A percentile compares a stretch with the other conserved stretches of the same genome.
Evolutionary conservation across 768 basidiomycete species (phyloP).

Genomic region (Polyporus arcularius): DNA sequence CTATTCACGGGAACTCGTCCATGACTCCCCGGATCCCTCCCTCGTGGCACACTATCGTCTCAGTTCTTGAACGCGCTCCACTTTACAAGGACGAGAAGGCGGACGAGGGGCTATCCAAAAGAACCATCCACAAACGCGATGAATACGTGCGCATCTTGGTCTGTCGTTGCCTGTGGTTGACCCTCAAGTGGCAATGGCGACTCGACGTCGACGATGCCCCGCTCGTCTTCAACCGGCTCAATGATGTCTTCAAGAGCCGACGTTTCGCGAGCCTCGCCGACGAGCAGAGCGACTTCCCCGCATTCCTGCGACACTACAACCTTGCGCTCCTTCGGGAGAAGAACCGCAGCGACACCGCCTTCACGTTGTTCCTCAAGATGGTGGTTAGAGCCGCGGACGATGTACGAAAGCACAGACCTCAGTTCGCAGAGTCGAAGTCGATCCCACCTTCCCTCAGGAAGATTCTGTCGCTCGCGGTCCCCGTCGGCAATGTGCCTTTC

Average conservation of each 20-base stretch:
- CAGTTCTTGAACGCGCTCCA: conserved; percentile 60
- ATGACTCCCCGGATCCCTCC: conserved; percentile 44
- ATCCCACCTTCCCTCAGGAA: conserved; percentile 56
- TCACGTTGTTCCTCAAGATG: conserved; percentile 80
- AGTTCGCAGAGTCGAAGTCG: conserved; percentile 22
- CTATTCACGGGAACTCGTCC: conserved; percentile 48
- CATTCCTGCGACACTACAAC: conserved; percentile 62
- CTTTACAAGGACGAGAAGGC: conserved; percentile 48
- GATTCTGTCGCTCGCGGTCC: conserved; percentile 69
- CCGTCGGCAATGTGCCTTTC: conserved; percentile 70
- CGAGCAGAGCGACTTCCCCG: conserved; percentile 66
- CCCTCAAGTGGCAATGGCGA: conserved; percentile 76
- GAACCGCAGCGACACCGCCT: conserved; percentile 66
- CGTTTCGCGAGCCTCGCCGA: conserved; percentile 71
- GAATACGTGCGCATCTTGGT: conserved; percentile 69
- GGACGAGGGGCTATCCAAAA: conserved; percentile 40
- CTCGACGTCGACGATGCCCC: conserved; percentile 56
- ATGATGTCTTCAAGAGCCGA: conserved; percentile 74
- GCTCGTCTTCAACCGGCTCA: conserved; percentile 61
- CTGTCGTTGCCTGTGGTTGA: conserved; percentile 73
- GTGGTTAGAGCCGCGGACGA: conserved; percentile 61
- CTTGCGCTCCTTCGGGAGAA: conserved; percentile 51
- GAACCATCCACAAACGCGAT: conserved; percentile 57
- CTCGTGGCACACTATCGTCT: conserved; percentile 66
- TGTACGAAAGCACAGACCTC: conserved; percentile 21